Evolutionary conservation across 2,329 filamentous ascomycete species (phyloP), one percentile per base, ranked within the genome.

Genomic region (Cephalotrichum gorgonifer): DNA sequence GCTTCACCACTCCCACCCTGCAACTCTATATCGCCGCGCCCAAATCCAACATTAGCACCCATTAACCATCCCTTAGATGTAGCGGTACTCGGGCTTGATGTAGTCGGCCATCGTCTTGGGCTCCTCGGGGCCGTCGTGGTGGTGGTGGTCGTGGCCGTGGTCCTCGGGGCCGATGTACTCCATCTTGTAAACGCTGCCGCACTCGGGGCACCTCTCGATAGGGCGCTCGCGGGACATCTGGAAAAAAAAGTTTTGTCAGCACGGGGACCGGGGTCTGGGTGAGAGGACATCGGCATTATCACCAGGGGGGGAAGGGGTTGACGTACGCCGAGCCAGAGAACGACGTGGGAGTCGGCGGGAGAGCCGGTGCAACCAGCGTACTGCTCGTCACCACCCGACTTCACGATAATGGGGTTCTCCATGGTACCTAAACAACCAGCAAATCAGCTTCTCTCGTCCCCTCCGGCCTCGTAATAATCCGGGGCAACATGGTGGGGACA

Each of bases 31-130:
- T 20, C n/a, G 22, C 35, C 11, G n/a, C 35, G 6, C 17, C 35
- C n/a, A n/a, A n/a, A 39, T 39, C 35, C 35, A 39, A 39, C 11
- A n/a, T 39, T 20, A 22, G 22, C 22, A 39, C 17, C 35, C 30
- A 12, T 12, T 31, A 39, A n/a, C 17, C 35, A 22, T 39, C 25
- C 14, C 43, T 43, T 48, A 48, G 38, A 26, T 53, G 70, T 91
- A 95, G 76, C 83, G 82, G 79, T 97, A 98, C 67, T 96, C 83
- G 53, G 90, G 88, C 80, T 87, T 89, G 73, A 98, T 83, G 72
- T 79, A 97, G 77, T 98, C 87, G 70, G 88, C 88, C 67, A 97
- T 91, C 60, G 88, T 95, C 85, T 96, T 95, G 67, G 89, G 88
- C 73, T 95, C 88, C 69, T 84, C 80, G 66, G 81, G 76, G 64